Evolutionary conservation across 202 grass and related monocot genomes (phyloP).

Genomic region (Zizania palustris): DNA sequence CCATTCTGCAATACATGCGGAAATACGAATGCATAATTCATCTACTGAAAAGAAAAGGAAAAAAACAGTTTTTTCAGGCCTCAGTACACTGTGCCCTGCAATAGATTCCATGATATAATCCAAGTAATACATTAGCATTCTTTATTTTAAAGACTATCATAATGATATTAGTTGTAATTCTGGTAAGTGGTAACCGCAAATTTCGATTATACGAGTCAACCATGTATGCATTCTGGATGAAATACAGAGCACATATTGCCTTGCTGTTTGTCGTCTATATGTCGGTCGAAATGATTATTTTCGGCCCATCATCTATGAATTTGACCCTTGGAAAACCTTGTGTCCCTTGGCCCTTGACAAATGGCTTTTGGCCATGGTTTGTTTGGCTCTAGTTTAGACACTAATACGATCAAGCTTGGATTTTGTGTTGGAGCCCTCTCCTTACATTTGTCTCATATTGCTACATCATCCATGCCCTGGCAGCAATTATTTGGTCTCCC

Average conservation of each 20-base stretch:
- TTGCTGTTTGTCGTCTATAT: too few species aligned
- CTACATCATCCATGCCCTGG: neutral
- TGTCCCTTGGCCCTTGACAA: neutral
- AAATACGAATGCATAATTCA: neutral
- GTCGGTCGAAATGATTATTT: slow-evolving; percentile 8
- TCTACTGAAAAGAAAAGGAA: neutral
- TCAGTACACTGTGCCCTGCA: too few species aligned
- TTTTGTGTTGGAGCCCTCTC: neutral
- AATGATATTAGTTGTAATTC: neutral
- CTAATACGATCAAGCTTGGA: neutral
- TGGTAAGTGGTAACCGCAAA: neutral
- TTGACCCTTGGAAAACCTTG: slow-evolving; percentile 1
- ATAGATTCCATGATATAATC: neutral
- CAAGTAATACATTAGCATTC: neutral
- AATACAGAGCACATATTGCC: neutral
- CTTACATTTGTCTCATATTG: slow-evolving; percentile 9
- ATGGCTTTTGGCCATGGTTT: neutral
- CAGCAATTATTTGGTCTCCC: slow-evolving; percentile 36
- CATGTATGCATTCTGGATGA: neutral
- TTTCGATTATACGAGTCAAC: neutral
- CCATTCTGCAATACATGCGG: neutral
- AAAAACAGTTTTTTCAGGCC: neutral
- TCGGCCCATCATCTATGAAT: neutral
- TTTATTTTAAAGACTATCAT: neutral
- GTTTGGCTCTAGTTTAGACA: neutral